phyloP scores from a whole-genome alignment of 2,329 filamentous ascomycete species.

The Fusarium coicis region DNA sequence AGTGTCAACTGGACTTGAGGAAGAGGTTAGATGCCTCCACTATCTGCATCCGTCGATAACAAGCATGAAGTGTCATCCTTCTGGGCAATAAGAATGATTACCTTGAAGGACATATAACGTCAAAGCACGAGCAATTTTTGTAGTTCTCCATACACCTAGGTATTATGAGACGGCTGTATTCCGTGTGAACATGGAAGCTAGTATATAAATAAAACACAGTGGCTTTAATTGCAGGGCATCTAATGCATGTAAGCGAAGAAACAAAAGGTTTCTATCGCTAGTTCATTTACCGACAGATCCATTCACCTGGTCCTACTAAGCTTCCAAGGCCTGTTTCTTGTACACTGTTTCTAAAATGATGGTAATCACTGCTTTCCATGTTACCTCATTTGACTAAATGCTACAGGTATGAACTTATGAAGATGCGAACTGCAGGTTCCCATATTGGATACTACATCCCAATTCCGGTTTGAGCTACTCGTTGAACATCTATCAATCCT shows the following conservation, averaged over 20 bases:
- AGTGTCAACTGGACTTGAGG: conserved; percentile 13
- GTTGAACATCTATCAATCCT: neutral
- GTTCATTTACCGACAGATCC: conserved; percentile 19
- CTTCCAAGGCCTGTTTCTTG: neutral
- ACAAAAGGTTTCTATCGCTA: conserved; percentile 18
- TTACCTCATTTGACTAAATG: neutral
- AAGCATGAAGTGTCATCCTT: conserved; percentile 2
- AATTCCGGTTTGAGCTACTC: neutral
- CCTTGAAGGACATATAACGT: neutral
- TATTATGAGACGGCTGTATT: neutral
- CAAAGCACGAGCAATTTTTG: neutral
- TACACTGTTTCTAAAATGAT: neutral
- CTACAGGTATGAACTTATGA: neutral
- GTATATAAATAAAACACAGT: neutral
- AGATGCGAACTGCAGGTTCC: neutral
- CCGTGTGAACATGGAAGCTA: neutral
- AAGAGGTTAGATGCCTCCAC: conserved; percentile 9
- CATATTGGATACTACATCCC: neutral
- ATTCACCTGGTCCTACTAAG: neutral
- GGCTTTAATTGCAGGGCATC: conserved; percentile 25
- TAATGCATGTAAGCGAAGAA: conserved; percentile 31
- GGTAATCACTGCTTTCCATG: neutral
- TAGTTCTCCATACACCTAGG: neutral
- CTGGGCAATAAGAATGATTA: neutral
- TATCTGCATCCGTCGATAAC: conserved; percentile 3